A percentile compares a stretch with the other conserved stretches of the same genome.
Evolutionary conservation across 352 stramenopile genomes (phyloP).

Genomic region (Phytophthora pseudosyringae): DNA sequence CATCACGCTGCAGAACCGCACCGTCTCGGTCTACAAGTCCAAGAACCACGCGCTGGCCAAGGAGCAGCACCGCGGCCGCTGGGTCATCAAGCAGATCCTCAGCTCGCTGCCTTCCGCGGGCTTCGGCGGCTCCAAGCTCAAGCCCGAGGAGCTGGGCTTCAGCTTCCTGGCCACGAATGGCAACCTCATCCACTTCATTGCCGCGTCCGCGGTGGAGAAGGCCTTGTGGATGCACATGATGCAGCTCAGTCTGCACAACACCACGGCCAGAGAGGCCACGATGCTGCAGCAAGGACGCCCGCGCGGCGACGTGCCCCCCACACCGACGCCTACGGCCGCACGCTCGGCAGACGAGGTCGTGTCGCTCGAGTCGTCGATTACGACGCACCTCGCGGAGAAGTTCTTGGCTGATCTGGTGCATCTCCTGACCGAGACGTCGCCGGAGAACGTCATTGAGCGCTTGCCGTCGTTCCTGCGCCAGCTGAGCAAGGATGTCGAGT

Average conservation of each 20-base stretch:
- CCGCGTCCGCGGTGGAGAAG: constrained; percentile 75
- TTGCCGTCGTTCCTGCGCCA: constrained; percentile 79
- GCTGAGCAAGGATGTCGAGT: constrained; percentile 85
- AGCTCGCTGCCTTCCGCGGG: constrained; percentile 79
- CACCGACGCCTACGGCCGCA: constrained; percentile 25
- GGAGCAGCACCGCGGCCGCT: constrained; percentile 77
- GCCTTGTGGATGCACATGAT: constrained; percentile 88
- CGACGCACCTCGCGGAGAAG: constrained; percentile 72
- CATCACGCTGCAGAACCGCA: constrained; percentile 86
- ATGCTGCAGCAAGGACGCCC: constrained; percentile 48
- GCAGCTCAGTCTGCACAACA: constrained; percentile 65
- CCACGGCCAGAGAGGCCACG: constrained; percentile 50
- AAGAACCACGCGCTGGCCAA: constrained; percentile 88
- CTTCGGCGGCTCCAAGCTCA: constrained; percentile 82
- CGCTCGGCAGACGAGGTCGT: constrained; percentile 57
- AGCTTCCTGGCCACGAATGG: constrained; percentile 86
- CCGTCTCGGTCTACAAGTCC: constrained; percentile 86
- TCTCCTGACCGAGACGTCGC: constrained; percentile 46
- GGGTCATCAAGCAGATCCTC: constrained; percentile 84
- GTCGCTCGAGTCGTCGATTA: constrained; percentile 65
- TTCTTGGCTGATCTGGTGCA: constrained; percentile 72
- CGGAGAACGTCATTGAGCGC: constrained; percentile 56
- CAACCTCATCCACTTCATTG: constrained; percentile 87
- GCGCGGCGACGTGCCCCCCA: constrained; percentile 27
- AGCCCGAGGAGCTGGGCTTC: constrained; percentile 81